Evolutionary conservation across 208 protist species (phyloP).

Genomic region (Lotmaria passim): DNA sequence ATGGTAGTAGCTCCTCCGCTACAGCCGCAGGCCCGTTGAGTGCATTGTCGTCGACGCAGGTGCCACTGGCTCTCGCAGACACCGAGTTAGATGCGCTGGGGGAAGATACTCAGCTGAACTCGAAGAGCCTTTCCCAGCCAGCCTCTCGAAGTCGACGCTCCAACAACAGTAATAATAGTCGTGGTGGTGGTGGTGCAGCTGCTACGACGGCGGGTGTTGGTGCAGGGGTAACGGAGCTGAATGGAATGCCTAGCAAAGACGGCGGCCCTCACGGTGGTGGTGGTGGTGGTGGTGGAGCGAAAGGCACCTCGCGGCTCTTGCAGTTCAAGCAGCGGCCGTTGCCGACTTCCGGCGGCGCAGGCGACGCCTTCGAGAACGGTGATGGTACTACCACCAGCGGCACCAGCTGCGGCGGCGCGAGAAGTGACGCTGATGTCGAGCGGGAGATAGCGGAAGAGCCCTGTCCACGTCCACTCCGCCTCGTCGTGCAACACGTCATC

Average conservation of each 20-base stretch:
- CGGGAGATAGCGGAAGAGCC: conserved; percentile 69
- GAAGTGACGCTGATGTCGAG: conserved; percentile 51
- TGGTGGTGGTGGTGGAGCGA: neutral
- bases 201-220: too few relatives aligned
- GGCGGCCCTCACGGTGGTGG: too few relatives aligned
- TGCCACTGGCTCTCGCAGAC: neutral
- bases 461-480: conserved; percentile 79
- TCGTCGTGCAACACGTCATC: conserved; percentile 75
- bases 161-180: neutral
- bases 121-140: conserved; percentile 6
- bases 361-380: neutral
- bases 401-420: neutral
- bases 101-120: conserved; percentile 4
- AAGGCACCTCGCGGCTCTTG: conserved; percentile 19
- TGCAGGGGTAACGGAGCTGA: neutral
- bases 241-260: neutral
- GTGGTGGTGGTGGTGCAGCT: too few relatives aligned
- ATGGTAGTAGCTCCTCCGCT: conserved; percentile 1
- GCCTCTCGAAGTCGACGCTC: too few relatives aligned
- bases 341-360: neutral
- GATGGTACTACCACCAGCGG: neutral
- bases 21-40: neutral
- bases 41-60: neutral
- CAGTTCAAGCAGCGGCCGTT: conserved; percentile 26
- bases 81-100: neutral